phyloP scores from a whole-genome alignment of 2,329 filamentous ascomycete genomes.

The Verticillium longisporum region DNA sequence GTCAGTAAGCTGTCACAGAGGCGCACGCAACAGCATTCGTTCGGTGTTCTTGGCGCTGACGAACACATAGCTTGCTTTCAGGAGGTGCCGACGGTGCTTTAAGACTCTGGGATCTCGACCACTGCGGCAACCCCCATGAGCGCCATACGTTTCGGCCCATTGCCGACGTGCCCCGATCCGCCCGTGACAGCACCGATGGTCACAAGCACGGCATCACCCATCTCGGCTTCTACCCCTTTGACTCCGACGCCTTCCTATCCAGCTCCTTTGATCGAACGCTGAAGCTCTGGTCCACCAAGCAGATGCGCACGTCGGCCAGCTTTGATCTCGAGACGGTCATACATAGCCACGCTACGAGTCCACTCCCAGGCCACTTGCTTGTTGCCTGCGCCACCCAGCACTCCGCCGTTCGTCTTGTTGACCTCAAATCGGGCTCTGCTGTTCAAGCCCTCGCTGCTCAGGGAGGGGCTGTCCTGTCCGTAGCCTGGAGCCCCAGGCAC shows the following conservation, averaged over 20 bases:
- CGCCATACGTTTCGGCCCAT: constrained; percentile 47
- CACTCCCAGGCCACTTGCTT: constrained; percentile 64
- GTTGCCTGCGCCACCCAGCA: constrained; percentile 87
- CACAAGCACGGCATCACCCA: constrained; percentile 71
- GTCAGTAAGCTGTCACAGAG: constrained; percentile 44
- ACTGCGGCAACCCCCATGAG: constrained; percentile 35
- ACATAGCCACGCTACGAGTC: constrained; percentile 73
- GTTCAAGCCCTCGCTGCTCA: constrained; percentile 67
- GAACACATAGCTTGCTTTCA: constrained; percentile 60
- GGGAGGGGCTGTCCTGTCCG: constrained; percentile 58
- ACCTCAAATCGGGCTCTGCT: constrained; percentile 73
- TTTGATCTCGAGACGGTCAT: constrained; percentile 64
- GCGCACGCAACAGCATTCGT: neutral
- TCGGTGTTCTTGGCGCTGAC: neutral
- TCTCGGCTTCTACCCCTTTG: constrained; percentile 72
- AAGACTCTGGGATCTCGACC: constrained; percentile 80
- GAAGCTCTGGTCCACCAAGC: constrained; percentile 66
- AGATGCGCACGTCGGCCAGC: constrained; percentile 52
- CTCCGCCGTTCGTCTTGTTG: constrained; percentile 75
- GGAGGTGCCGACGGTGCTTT: constrained; percentile 81
- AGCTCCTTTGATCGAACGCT: constrained; percentile 72
- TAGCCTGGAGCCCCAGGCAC: constrained; percentile 75
- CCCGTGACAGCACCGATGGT: constrained; percentile 19
- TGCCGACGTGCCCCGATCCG: constrained; percentile 39
- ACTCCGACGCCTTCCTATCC: constrained; percentile 67